Percentiles rank a stretch among this genome's conserved stretches.
These are phyloP conservation scores for Cyberlindnera xylosilytica DNA, from an alignment of 805 yeast genomes.

Conservation along the genomic window DNA sequence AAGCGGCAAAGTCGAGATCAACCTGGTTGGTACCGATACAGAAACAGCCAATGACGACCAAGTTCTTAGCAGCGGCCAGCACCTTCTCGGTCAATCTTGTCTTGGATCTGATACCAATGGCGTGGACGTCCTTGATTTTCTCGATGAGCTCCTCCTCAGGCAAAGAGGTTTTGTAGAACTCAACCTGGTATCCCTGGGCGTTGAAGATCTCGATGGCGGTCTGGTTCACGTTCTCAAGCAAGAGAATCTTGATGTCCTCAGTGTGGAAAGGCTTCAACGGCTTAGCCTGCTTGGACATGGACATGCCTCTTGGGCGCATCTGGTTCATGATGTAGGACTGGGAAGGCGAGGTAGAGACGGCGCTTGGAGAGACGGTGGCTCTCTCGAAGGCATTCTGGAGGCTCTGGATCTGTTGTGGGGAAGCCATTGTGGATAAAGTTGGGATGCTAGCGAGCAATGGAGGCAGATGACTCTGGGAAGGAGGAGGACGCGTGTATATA, in stretches of 20 bases:
- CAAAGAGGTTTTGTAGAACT: constrained; percentile 83
- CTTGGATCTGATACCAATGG: constrained; percentile 97
- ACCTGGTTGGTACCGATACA: constrained; percentile 99
- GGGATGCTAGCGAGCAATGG: neutral
- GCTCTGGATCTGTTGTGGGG: constrained; percentile 62
- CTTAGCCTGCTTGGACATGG: constrained; percentile 51
- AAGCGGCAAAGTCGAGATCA: constrained; percentile 87
- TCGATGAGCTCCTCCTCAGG: constrained; percentile 93
- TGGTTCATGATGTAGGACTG: constrained; percentile 58
- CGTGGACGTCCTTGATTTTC: constrained; percentile 91
- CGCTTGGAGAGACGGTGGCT: constrained; percentile 58
- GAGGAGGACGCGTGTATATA: constrained; percentile 1
- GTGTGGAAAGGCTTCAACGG: constrained; percentile 91
- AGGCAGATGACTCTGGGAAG: neutral
- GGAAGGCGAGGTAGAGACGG: constrained; percentile 80
- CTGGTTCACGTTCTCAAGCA: constrained; percentile 89
- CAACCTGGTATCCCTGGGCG: constrained; percentile 95
- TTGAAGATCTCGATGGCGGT: constrained; percentile 86
- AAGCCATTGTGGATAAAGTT: constrained; percentile 45
- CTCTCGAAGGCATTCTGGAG: constrained; percentile 55
- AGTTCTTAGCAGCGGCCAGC: constrained; percentile 80
- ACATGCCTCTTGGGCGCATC: constrained; percentile 40
- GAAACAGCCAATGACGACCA: constrained; percentile 93
- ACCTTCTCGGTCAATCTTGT: constrained; percentile 82
- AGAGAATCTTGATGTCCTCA: constrained; percentile 87